Conservation (phyloP, 768 basidiomycete genomes). For the Xerocomellus intermedius region DNA sequence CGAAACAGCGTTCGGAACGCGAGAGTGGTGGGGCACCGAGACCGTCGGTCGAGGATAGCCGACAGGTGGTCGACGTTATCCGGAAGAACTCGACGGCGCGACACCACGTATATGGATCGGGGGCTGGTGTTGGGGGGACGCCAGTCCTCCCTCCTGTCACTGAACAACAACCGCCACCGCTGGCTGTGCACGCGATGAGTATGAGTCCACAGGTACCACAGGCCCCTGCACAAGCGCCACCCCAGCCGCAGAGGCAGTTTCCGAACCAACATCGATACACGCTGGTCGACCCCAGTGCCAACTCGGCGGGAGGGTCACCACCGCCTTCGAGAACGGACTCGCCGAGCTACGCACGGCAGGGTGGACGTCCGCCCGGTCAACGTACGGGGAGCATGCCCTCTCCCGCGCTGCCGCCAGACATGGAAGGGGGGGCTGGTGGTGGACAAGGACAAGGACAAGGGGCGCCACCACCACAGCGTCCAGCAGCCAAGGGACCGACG, state of each 20-base stretch:
- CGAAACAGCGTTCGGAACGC: slow-evolving; percentile 50
- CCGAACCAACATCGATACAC: slow-evolving; percentile 46
- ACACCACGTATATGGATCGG: background rate
- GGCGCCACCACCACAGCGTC: background rate
- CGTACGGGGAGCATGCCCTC: slow-evolving; percentile 22
- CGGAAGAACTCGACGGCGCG: slow-evolving; percentile 46
- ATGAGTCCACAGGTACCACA: too few relatives aligned
- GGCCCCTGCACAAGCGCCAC: background rate
- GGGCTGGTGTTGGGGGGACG: too few relatives aligned
- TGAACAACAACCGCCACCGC: background rate
- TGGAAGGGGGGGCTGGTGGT: too few relatives aligned
- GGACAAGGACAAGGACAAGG: background rate
- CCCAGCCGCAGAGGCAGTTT: slow-evolving; percentile 24
- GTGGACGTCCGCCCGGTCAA: slow-evolving; percentile 34
- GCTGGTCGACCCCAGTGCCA: slow-evolving; percentile 41
- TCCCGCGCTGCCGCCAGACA: slow-evolving; percentile 9
- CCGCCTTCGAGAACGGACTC: slow-evolving; percentile 19
- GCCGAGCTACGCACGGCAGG: slow-evolving; percentile 27
- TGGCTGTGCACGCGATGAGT: too few relatives aligned
- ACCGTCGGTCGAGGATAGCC: slow-evolving; percentile 34
- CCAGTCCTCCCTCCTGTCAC: slow-evolving; percentile 11
- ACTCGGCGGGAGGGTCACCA: slow-evolving; percentile 4
- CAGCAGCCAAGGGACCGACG: slow-evolving; percentile 45
- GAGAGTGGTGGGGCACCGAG: slow-evolving; percentile 11
- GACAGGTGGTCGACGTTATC: slow-evolving; percentile 52